Evolutionary conservation across 306 rosid genomes (phyloP), one percentile per base, ranked within the genome.

Genomic region (Casuarina equisetifolia): DNA sequence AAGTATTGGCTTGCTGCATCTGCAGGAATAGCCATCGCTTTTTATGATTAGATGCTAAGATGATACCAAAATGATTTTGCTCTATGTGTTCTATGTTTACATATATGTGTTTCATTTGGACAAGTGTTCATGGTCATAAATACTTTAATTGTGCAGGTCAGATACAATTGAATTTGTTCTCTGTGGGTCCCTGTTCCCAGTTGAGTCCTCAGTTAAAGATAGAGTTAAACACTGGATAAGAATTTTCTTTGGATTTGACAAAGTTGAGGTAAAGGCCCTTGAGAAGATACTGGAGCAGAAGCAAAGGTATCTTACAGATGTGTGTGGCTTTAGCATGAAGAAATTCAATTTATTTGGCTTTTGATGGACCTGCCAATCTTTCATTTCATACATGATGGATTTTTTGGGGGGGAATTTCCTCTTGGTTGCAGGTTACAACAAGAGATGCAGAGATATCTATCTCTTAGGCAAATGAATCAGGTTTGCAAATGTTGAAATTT

Each of bases 281-380:
- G 99, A 93, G 88, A 96, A 88, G 90, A 85, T 92, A 73, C 83
- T 96, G 82, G 99, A 92, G 86, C 99, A 96, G 90, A 96, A 96
- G 79, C 98, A 93, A 83, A 92, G 99, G 99, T 91, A 82, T 74
- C 73, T 57, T 74, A 9, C 78, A 66, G 61, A 68, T 16, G 51
- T 66, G 73, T 66, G 77, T 76, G 71, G 54, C 20, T 58, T 79
- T 69, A 46, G 59, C 79, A 74, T 78, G 77, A 15, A 79, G 84
- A 51, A 78, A 67, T 81, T 62, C 70, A 51, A 72, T 51, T 16
- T n/a, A 35, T 68, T 17, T 43, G 55, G 39, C 57, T 55, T 76
- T 82, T 52, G 79, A 52, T 82, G 68, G n/a, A 72, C 71, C 76
- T 76, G 71, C 45, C 49, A 48, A 75, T 64, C 45, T 78, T 72